Evolutionary conservation across 2,329 filamentous ascomycete genomes (phyloP).

Genomic region (Metarhizium guizhouense): DNA sequence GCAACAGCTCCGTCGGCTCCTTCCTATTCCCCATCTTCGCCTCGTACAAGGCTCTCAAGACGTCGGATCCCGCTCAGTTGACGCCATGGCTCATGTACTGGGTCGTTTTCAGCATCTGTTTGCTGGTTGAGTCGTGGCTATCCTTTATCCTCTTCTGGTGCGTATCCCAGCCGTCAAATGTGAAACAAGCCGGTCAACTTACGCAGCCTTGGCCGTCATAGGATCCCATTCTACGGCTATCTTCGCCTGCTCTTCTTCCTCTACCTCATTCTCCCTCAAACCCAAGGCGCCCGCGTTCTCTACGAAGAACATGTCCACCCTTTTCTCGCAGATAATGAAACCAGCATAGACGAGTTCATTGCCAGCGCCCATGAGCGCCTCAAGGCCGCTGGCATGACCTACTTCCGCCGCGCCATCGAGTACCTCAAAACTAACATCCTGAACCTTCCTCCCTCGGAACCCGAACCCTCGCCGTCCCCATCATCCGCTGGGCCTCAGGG

Average conservation of each 20-base stretch:
- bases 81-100: slow-evolving; percentile 99
- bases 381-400: slow-evolving; percentile 66
- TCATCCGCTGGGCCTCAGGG: slow-evolving; percentile 33
- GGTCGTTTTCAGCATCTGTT: slow-evolving; percentile 77
- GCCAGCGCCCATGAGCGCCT: slow-evolving; percentile 69
- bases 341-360: slow-evolving; percentile 85
- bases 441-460: slow-evolving; percentile 48
- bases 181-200: neutral
- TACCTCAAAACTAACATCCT: slow-evolving; percentile 66
- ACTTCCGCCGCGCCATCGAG: slow-evolving; percentile 63
- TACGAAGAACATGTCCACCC: slow-evolving; percentile 84
- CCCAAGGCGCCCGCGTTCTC: slow-evolving; percentile 80
- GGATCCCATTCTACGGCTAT: slow-evolving; percentile 91
- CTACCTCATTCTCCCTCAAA: slow-evolving; percentile 94
- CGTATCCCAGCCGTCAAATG: slow-evolving; percentile 10
- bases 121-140: slow-evolving; percentile 79
- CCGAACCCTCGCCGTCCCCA: slow-evolving; percentile 28
- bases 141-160: slow-evolving; percentile 80
- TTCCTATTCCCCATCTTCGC: slow-evolving; percentile 94
- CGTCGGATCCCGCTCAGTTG: slow-evolving; percentile 77
- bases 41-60: slow-evolving; percentile 95
- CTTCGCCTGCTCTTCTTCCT: slow-evolving; percentile 78
- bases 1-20: slow-evolving; percentile 66
- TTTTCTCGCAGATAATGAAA: slow-evolving; percentile 79
- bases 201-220: slow-evolving; percentile 19